Evolutionary conservation across 345 rosid genomes (phyloP).

Genomic region (Pistacia atlantica): DNA sequence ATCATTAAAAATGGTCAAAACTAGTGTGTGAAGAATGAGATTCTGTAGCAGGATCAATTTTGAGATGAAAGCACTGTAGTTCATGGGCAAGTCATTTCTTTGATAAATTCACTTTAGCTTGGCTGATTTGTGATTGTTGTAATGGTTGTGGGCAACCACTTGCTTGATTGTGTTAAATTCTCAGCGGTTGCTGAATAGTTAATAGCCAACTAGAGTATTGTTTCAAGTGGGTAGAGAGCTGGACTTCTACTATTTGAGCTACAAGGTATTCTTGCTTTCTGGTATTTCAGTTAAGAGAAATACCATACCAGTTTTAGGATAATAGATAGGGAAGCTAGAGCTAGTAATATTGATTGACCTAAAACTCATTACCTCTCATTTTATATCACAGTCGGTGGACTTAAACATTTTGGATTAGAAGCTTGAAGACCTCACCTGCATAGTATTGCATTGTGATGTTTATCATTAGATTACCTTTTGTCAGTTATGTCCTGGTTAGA

Average conservation of each 20-base stretch:
- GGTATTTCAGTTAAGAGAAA: slow-evolving; percentile 2
- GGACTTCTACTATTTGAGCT: background rate
- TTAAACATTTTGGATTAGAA: background rate
- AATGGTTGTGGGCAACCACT: background rate
- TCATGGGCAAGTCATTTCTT: background rate
- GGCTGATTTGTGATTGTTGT: background rate
- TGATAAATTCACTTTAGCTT: background rate
- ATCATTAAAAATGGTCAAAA: no score
- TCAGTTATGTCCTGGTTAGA: background rate
- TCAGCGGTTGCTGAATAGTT: background rate
- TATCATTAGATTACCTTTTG: background rate
- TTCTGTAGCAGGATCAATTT: background rate
- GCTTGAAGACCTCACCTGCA: background rate
- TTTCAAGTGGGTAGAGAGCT: background rate
- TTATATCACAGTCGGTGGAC: background rate
- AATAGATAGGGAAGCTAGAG: background rate
- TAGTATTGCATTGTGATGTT: background rate
- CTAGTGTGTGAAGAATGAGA: background rate
- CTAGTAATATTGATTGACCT: background rate
- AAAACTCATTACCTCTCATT: background rate
- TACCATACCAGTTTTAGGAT: background rate
- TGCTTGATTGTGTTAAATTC: slow-evolving; percentile 8
- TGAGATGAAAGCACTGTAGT: slow-evolving; percentile 4
- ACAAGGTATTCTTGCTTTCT: slow-evolving; percentile 3
- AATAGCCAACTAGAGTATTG: background rate